phyloP scores from a whole-genome alignment of 2,329 filamentous ascomycete genomes.

The Colletotrichum tropicale region DNA sequence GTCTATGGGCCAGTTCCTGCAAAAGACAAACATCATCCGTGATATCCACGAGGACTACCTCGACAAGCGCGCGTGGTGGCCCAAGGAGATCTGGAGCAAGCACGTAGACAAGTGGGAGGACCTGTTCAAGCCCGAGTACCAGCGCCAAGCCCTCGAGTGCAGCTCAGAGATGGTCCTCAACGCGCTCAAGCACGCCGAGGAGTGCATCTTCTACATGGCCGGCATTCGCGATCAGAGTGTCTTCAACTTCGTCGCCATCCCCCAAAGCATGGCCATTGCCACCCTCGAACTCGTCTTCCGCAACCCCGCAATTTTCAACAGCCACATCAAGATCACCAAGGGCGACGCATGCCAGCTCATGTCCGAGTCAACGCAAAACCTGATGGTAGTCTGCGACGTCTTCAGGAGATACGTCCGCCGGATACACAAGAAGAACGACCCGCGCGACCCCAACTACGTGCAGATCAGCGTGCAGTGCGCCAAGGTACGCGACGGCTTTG shows the following conservation, averaged over 20 bases:
- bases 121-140: slow-evolving; percentile 82
- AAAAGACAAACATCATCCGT: slow-evolving; percentile 99
- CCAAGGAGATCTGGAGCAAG: slow-evolving; percentile 96
- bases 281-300: slow-evolving; percentile 92
- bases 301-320: slow-evolving; percentile 84
- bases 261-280: slow-evolving; percentile 96
- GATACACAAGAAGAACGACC: slow-evolving; percentile 94
- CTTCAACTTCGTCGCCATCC: slow-evolving; percentile 98
- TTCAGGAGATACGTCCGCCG: slow-evolving; percentile 79
- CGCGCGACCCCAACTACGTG: slow-evolving; percentile 88
- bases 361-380: slow-evolving; percentile 90
- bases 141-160: slow-evolving; percentile 79
- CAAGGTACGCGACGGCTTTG: slow-evolving; percentile 59
- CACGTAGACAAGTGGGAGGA: slow-evolving; percentile 90
- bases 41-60: slow-evolving; percentile 90
- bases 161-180: slow-evolving; percentile 94
- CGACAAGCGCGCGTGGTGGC: slow-evolving; percentile 91
- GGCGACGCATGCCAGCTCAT: slow-evolving; percentile 91
- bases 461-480: slow-evolving; percentile 90
- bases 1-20: slow-evolving; percentile 96
- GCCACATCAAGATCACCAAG: slow-evolving; percentile 95
- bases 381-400: slow-evolving; percentile 78
- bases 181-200: slow-evolving; percentile 83
- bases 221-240: slow-evolving; percentile 94
- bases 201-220: slow-evolving; percentile 97